Evolutionary conservation across 2,329 filamentous ascomycete genomes (phyloP).

Genomic region (Sclerotinia glacialis): DNA sequence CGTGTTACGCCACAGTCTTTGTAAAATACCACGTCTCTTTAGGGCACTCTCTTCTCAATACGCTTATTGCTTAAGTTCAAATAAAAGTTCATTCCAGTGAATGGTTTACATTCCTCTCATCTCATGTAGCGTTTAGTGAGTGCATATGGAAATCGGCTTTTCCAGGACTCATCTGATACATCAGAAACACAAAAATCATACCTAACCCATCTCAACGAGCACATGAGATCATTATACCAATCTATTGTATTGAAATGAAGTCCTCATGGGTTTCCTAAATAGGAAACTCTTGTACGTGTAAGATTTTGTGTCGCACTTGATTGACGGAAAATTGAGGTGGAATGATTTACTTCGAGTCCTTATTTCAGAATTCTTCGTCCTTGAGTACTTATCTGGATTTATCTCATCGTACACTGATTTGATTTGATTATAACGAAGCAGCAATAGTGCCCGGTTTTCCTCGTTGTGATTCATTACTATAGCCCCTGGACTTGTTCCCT

Average conservation of each 20-base stretch:
- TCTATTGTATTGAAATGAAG: too few species aligned
- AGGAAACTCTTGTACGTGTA: not conserved
- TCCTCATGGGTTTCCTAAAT: not conserved
- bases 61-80: not conserved
- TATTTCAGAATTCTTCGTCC: not conserved
- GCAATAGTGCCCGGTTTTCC: not conserved
- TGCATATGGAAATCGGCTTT: not conserved
- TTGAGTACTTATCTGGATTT: not conserved
- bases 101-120: not conserved
- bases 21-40: not conserved
- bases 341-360: not conserved
- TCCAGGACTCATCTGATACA: not conserved
- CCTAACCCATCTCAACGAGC: not conserved
- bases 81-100: not conserved
- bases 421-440: not conserved
- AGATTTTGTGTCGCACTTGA: too few species aligned
- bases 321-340: not conserved
- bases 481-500: not conserved
- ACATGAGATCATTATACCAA: not conserved
- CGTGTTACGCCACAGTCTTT: not conserved
- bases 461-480: not conserved
- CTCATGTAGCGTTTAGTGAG: not conserved
- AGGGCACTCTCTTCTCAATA: not conserved
- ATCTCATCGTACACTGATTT: not conserved
- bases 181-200: not conserved